Evolutionary conservation across 495 filamentous ascomycete species (phyloP), one percentile per base, ranked within the genome.

Genomic region (Zalerion maritima): DNA sequence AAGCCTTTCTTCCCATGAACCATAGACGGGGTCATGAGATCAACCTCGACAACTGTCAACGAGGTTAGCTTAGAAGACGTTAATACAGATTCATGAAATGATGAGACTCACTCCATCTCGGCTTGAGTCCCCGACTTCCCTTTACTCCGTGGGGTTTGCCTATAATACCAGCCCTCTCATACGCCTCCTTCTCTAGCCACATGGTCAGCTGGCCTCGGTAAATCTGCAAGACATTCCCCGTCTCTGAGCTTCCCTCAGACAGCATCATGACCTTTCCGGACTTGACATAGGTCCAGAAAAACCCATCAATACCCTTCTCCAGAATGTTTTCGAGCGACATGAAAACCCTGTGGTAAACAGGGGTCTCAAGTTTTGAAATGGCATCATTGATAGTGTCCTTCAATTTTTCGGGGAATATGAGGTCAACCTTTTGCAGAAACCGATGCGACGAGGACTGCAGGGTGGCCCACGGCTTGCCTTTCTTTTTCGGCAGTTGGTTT

Each of bases 1-100:
- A 94, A 94, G 0, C 78, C 81, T 41, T 89, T 91, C 50, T 87
- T 93, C 16, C 87, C 89, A 42, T 81, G 81, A 5, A 83, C 46
- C 81, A 94, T 94, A 7, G 75, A 80, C 0, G 79, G 73, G 16
- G 67, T 60, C 4, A 81, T 70, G 10, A 97, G 66, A 30, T 96
- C 75, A 20, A 85, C 58, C 45, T 93, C 75, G 26, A 97, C 69
- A 13, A 78, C 85, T 89, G 35, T 5, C 27, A 19, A 10, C n/a
- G 3, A 6, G 2, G 14, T 28, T 5, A 31, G 17, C 33, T 36
- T 41, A 41, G 29, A 12, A 13, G 31, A 23, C 14, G 7, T n/a
- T 10, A 12, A 11, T 6, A 28, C 5, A 22, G 10, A 21, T 19
- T 6, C 9, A 24, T 18, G 5, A 15, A 23, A 14, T 11, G 10